Conservation (phyloP, 768 basidiomycete genomes). For the Nevesoporus exiguus region DNA sequence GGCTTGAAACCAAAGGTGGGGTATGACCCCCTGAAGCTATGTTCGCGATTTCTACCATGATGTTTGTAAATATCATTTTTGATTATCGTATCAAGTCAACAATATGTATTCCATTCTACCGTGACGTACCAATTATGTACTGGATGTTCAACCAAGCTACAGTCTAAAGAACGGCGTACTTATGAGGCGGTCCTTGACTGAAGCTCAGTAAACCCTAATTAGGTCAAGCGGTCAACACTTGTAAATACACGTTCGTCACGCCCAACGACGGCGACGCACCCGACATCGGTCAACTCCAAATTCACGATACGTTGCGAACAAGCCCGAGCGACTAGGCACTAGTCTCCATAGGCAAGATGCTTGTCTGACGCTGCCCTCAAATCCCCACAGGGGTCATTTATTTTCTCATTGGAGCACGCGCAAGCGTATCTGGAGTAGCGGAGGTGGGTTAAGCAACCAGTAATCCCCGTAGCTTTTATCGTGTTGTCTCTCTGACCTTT, state of each 20-base stretch:
- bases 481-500: background rate
- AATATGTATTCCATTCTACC: background rate
- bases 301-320: background rate
- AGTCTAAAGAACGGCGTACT: too few species aligned
- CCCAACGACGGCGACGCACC: constrained; percentile 12
- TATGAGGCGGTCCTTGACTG: too few species aligned
- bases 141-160: too few species aligned
- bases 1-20: too few species aligned
- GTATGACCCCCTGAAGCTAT: too few species aligned
- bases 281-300: background rate
- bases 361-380: background rate
- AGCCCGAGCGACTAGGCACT: background rate
- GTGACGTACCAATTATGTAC: background rate
- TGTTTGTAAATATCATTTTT: background rate
- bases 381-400: background rate
- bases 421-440: background rate
- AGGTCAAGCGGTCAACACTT: constrained; percentile 5
- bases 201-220: background rate
- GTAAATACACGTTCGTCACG: constrained; percentile 9
- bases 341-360: background rate
- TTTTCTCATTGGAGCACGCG: background rate
- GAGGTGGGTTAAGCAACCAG: background rate
- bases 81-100: background rate
- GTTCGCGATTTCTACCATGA: background rate
- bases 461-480: background rate